Evolutionary conservation across 768 basidiomycete genomes (phyloP).

Genomic region (Lactifluus piperatus): DNA sequence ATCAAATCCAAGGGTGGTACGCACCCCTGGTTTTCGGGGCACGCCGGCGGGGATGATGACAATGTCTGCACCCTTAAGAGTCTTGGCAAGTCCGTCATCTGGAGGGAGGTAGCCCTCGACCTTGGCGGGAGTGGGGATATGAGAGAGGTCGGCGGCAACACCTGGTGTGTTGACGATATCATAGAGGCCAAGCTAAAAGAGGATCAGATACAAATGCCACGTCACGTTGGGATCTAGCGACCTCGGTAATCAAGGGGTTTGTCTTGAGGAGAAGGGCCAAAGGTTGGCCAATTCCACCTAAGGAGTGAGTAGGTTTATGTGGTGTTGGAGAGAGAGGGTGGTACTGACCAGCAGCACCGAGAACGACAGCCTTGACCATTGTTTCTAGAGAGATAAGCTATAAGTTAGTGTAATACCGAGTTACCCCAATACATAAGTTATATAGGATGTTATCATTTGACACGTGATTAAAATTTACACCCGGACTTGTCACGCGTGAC

Average conservation of each 20-base stretch:
- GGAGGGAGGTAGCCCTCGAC: conserved; percentile 74
- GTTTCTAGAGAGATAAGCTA: conserved; percentile 1
- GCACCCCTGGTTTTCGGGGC: conserved; percentile 89
- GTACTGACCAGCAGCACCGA: conserved; percentile 81
- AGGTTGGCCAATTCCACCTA: conserved; percentile 96
- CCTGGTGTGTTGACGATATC: conserved; percentile 99
- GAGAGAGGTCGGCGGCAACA: conserved; percentile 90
- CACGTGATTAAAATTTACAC: background rate
- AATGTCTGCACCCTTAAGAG: conserved; percentile 76
- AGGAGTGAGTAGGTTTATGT: conserved; percentile 3
- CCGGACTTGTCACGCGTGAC: background rate
- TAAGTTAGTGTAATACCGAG: too few relatives aligned
- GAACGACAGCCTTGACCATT: conserved; percentile 84
- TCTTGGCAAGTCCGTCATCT: conserved; percentile 75
- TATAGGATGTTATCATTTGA: too few relatives aligned
- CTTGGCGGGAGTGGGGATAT: conserved; percentile 84
- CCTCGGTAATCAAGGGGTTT: conserved; percentile 75
- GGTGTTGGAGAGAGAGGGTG: background rate
- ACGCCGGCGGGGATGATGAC: conserved; percentile 96
- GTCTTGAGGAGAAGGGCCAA: conserved; percentile 85
- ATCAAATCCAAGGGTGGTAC: too few relatives aligned
- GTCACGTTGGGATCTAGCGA: conserved; percentile 23
- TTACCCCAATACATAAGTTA: too few relatives aligned
- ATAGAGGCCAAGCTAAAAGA: conserved; percentile 65
- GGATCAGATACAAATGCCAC: background rate